These are phyloP conservation scores for Pleurotus pulmonarius DNA, from an alignment of 768 basidiomycete species.

Conservation along the genomic window DNA sequence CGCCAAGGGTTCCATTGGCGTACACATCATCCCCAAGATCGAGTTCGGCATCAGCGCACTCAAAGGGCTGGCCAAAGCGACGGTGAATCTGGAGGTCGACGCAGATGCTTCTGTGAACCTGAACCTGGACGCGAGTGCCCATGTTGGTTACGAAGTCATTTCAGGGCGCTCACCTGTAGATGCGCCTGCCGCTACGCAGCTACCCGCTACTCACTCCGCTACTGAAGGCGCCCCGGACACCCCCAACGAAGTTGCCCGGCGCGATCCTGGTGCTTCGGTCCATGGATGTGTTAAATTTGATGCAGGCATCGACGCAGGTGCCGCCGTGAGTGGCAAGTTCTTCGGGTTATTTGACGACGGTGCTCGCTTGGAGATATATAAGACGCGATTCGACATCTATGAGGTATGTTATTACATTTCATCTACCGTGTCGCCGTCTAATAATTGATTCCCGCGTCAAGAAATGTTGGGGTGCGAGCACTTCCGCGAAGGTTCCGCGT, in stretches of 20 bases:
- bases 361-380: slow-evolving; percentile 28
- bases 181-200: background rate
- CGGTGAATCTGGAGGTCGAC: slow-evolving; percentile 22
- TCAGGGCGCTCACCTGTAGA: background rate
- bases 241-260: background rate
- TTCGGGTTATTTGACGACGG: slow-evolving; percentile 33
- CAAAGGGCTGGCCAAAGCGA: slow-evolving; percentile 10
- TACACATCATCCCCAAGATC: slow-evolving; percentile 30
- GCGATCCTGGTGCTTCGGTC: slow-evolving; percentile 6
- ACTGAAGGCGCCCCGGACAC: background rate
- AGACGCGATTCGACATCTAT: slow-evolving; percentile 32
- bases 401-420: slow-evolving; percentile 21
- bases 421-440: background rate
- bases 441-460: background rate
- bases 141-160: slow-evolving; percentile 4
- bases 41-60: slow-evolving; percentile 4
- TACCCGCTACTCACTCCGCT: background rate
- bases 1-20: slow-evolving; percentile 23
- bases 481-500: background rate
- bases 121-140: slow-evolving; percentile 11
- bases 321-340: slow-evolving; percentile 35
- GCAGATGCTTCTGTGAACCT: slow-evolving; percentile 22
- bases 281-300: slow-evolving; percentile 32
- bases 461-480: slow-evolving; percentile 5
- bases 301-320: slow-evolving; percentile 31